phyloP scores from a whole-genome alignment of 139 green algal species.

The Chlorella vulgaris region DNA sequence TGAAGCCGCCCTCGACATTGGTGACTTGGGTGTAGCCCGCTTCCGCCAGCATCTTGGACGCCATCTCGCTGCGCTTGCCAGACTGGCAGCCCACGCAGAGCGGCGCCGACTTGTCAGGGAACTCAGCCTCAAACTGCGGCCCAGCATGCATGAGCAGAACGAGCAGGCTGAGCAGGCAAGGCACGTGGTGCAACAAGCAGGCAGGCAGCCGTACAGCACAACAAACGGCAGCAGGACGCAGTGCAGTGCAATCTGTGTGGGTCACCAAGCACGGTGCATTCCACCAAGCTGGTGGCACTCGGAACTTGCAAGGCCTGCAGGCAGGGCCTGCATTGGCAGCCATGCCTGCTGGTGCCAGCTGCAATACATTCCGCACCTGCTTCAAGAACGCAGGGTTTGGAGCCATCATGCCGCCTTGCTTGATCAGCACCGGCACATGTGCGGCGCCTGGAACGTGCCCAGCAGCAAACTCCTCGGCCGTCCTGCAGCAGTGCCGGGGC shows the following conservation, averaged over 20 bases:
- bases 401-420: background rate
- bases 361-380: too few relatives aligned
- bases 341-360: too few relatives aligned
- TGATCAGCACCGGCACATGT: conserved; percentile 47
- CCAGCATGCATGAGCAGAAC: background rate
- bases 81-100: conserved; percentile 29
- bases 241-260: too few relatives aligned
- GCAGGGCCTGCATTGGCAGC: background rate
- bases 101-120: conserved; percentile 7
- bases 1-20: conserved; percentile 32
- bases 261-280: background rate
- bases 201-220: too few relatives aligned
- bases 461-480: conserved; percentile 35
- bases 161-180: too few relatives aligned
- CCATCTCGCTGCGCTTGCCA: conserved; percentile 20
- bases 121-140: conserved; percentile 14
- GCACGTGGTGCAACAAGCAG: too few relatives aligned
- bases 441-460: conserved; percentile 32
- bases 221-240: too few relatives aligned
- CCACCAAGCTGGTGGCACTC: too few relatives aligned
- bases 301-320: too few relatives aligned
- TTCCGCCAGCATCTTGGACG: background rate
- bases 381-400: conserved; percentile 33
- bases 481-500: conserved; percentile 7
- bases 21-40: conserved; percentile 36